phyloP scores from a whole-genome alignment of 768 basidiomycete genomes.

The Macrolepiota fuliginosa region DNA sequence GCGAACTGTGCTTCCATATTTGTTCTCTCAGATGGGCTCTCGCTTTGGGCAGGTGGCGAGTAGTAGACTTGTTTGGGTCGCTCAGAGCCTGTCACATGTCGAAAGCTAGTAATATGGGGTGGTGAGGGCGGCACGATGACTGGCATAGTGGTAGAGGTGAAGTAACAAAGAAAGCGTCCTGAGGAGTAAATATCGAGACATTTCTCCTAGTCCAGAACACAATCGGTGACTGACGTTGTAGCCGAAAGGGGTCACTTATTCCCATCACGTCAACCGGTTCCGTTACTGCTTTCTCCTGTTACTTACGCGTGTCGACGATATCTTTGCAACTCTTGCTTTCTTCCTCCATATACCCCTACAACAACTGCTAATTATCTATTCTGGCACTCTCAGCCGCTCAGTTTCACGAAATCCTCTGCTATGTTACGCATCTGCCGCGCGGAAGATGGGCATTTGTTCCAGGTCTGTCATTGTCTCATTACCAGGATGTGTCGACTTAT shows the following conservation, averaged over 20 bases:
- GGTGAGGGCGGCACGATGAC: background rate
- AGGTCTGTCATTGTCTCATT: conserved; percentile 34
- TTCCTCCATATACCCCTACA: conserved; percentile 3
- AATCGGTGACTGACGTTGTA: background rate
- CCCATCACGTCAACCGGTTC: conserved; percentile 13
- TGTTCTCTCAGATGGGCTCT: background rate
- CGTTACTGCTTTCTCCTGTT: background rate
- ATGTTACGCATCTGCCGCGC: conserved; percentile 69
- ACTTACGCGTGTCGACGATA: conserved; percentile 2
- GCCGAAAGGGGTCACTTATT: background rate
- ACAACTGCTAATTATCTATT: conserved; percentile 8
- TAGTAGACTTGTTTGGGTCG: background rate
- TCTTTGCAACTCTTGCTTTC: background rate
- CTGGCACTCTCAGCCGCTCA: background rate
- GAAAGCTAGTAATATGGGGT: background rate
- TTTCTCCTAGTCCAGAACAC: background rate
- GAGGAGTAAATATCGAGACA: background rate
- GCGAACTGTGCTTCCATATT: background rate
- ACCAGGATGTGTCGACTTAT: conserved; percentile 5
- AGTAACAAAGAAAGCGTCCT: background rate
- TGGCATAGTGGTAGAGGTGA: background rate
- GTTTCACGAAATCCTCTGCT: conserved; percentile 1
- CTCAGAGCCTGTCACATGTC: background rate
- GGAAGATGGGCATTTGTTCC: conserved; percentile 61
- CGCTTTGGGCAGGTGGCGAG: background rate